phyloP scores from a whole-genome alignment of 73 alveolate genomes.

The Tetrahymena malaccensis region DNA sequence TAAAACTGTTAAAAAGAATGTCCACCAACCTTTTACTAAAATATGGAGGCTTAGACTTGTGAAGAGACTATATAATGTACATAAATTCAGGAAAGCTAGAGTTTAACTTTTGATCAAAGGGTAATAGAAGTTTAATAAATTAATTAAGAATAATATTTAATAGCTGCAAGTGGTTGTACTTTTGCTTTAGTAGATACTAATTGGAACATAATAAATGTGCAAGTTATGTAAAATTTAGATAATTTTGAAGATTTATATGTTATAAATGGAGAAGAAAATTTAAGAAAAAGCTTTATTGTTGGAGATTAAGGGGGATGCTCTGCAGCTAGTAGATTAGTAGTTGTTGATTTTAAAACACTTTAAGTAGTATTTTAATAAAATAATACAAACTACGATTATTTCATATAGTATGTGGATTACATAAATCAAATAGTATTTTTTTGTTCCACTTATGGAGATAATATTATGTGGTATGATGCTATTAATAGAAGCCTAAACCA shows the following conservation, averaged over 20 bases:
- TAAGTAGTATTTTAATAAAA: neutral
- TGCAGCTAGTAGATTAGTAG: neutral
- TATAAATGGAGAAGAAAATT: neutral
- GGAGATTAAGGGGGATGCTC: neutral
- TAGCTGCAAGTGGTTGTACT: neutral
- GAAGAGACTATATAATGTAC: neutral
- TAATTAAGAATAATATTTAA: too few species aligned
- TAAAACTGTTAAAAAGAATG: neutral
- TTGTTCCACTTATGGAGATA: too few species aligned
- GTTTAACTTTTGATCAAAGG: neutral
- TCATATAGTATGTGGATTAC: neutral
- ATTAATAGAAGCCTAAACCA: too few species aligned
- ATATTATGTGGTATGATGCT: neutral
- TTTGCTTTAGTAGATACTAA: neutral
- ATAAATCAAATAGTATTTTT: neutral
- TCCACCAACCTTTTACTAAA: neutral
- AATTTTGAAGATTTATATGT: neutral
- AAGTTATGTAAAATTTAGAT: neutral
- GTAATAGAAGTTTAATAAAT: too few species aligned
- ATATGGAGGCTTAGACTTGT: neutral
- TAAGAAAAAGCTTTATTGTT: neutral
- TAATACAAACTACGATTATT: neutral
- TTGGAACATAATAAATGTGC: neutral
- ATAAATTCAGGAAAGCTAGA: neutral
- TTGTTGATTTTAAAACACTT: neutral